A percentile compares a stretch with the other conserved stretches of the same genome.
Evolutionary conservation across 2,329 filamentous ascomycete genomes (phyloP).

Genomic region (Emydomyces testavorans): DNA sequence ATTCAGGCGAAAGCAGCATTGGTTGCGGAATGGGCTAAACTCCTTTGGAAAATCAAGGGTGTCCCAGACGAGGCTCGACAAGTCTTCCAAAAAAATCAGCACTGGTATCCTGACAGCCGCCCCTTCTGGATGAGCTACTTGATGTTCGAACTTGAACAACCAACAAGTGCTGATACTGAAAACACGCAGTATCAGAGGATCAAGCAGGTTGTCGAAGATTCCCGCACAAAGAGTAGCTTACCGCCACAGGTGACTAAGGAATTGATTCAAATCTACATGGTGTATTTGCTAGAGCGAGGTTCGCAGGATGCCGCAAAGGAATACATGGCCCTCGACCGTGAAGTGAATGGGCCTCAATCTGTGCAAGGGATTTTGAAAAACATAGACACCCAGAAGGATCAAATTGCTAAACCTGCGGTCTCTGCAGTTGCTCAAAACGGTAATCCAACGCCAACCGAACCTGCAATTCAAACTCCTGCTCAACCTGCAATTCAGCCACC

Average conservation of each 20-base stretch:
- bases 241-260: conserved; percentile 58
- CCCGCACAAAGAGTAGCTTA: conserved; percentile 62
- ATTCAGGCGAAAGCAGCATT: conserved; percentile 74
- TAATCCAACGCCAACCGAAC: conserved; percentile 11
- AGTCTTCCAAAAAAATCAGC: conserved; percentile 69
- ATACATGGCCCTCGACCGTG: conserved; percentile 69
- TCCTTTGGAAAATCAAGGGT: conserved; percentile 81
- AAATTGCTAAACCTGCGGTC: conserved; percentile 7
- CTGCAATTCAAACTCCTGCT: conserved; percentile 13
- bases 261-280: conserved; percentile 65
- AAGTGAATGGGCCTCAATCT: conserved; percentile 60
- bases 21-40: conserved; percentile 74
- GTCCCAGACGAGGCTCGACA: conserved; percentile 68
- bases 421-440: conserved; percentile 12
- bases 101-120: conserved; percentile 73
- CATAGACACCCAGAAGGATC: conserved; percentile 20
- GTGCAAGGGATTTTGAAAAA: conserved; percentile 27
- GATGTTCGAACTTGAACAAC: conserved; percentile 76
- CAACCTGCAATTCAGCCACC: conserved; percentile 10
- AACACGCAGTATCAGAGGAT: conserved; percentile 58
- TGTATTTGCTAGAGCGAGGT: conserved; percentile 71
- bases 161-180: conserved; percentile 55
- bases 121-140: conserved; percentile 87
- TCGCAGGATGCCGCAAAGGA: conserved; percentile 75
- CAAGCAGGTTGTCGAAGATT: conserved; percentile 64